Base-by-base conservation (phyloP, 768 basidiomycete genomes). In the Leccinum imitatum region DNA sequence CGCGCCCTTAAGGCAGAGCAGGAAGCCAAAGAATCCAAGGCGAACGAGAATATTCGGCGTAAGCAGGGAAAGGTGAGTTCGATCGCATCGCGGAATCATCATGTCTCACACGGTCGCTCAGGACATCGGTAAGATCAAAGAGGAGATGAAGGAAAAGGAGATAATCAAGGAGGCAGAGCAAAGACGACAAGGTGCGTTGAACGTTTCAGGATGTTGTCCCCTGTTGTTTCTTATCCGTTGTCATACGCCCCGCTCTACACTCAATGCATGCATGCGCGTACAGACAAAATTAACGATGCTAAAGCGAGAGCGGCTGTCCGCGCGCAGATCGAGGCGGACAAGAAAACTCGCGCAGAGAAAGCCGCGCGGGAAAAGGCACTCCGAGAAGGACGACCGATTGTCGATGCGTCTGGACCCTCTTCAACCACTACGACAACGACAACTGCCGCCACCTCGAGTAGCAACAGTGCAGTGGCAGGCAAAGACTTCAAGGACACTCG, bases 241-340 rank as follows among this genome's bases (percentile, higher is more conserved):
- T 41, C 41, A 9, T 9, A 19, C 41, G 9, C 41, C n/a, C n/a
- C 41, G n/a, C 41, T 19, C n/a, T 15, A 8, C 17, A 41, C 17
- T 39, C 23, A 33, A 27, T 14, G 15, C 23, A 27, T 41, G 39
- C 39, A 57, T 61, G 23, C 17, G 1, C 21, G 14, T 17, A 15
- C 68, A 95, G 96, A 98, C 68, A 98, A 98, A 77, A 69, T 93
- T 44, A 91, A 90, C 54, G 96, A 98, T 53, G 87, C 87, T 11
- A 87, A 87, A 67, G 95, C 94, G 2, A 86, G 79, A 63, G 92
- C 91, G 3, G 90, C 91, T 1, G 80, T 98, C 69, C 94, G 93
- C 71, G 92, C 90, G 1, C 95, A 97, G 72, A 97, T 98, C 64
- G 95, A 95, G 74, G 91, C 88, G 0, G 95, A 97, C 78, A 98